Percentiles rank a stretch among this genome's conserved stretches.
phyloP scores from a whole-genome alignment of 352 stramenopile genomes.

The Phytopythium sindhum region DNA sequence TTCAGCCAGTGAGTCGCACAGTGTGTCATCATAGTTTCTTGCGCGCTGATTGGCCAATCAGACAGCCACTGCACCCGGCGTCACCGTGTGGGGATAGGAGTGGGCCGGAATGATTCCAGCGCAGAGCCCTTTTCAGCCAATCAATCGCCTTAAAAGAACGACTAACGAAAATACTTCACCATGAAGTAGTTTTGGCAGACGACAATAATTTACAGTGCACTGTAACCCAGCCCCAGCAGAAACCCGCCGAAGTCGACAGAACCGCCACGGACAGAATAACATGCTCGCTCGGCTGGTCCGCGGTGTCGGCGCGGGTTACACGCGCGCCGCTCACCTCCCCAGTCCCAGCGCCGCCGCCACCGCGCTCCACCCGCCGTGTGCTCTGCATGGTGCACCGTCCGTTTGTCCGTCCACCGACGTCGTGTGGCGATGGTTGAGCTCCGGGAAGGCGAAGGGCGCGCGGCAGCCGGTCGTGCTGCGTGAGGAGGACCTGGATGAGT shows the following conservation, averaged over 20 bases:
- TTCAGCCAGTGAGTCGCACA: neutral
- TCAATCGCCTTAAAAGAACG: neutral
- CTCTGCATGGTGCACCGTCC: neutral
- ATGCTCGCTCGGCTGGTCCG: neutral
- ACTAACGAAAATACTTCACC: neutral
- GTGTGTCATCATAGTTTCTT: neutral
- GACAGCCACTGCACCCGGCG: neutral
- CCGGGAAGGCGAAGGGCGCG: neutral
- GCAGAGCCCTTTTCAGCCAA: neutral
- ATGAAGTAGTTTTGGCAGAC: neutral
- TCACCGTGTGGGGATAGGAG: neutral
- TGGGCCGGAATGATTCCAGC: no score
- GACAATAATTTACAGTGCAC: no score
- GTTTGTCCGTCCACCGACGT: neutral
- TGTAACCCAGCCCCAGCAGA: neutral
- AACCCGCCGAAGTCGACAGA: neutral
- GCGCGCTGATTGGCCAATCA: neutral
- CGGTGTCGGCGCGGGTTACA: neutral
- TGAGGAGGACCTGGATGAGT: slow-evolving; percentile 73
- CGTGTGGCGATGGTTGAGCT: neutral
- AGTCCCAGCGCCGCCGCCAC: neutral
- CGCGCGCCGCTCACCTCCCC: neutral
- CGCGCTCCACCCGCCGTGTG: neutral
- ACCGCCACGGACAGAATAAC: neutral
- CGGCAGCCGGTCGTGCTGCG: slow-evolving; percentile 32